Percentiles rank a stretch among this genome's conserved stretches.
Evolutionary conservation across 345 rosid genomes (phyloP).

Genomic region (Kandelia obovata): DNA sequence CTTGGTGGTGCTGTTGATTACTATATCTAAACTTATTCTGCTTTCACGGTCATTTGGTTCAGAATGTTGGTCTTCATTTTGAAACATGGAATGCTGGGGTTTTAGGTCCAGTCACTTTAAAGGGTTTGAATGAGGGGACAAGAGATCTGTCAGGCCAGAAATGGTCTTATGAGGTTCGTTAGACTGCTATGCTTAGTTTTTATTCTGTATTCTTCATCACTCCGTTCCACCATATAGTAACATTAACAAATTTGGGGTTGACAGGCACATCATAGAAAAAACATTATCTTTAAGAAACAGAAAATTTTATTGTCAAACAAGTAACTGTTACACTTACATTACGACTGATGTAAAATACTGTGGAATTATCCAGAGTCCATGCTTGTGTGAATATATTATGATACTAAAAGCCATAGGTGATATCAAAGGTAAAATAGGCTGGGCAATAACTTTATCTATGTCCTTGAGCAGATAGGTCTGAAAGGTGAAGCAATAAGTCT

Average conservation of each 20-base stretch:
- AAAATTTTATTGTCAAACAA: neutral
- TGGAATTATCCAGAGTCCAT: neutral
- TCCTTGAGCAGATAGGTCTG: constrained; percentile 28
- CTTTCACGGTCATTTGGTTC: neutral
- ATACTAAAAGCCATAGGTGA: neutral
- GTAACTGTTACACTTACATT: neutral
- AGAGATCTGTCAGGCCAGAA: constrained; percentile 21
- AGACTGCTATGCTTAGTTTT: neutral
- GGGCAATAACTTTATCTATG: constrained; percentile 4
- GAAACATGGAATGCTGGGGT: constrained; percentile 32
- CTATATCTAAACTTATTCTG: neutral
- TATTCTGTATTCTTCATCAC: no score
- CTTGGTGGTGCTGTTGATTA: neutral
- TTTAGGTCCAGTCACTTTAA: constrained; percentile 28
- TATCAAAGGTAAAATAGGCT: neutral
- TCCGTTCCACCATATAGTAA: no score
- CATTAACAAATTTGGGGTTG: no score
- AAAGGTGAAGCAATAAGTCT: constrained; percentile 27
- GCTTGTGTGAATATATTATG: neutral
- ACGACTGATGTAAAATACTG: neutral
- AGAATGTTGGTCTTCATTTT: constrained; percentile 35
- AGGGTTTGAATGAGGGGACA: constrained; percentile 30
- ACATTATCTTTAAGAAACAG: no score
- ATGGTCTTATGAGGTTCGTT: constrained; percentile 36
- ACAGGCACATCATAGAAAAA: no score